Evolutionary conservation across 208 protist species (phyloP), one percentile per base, ranked within the genome.

Genomic region (Acanthamoeba polyphaga): DNA sequence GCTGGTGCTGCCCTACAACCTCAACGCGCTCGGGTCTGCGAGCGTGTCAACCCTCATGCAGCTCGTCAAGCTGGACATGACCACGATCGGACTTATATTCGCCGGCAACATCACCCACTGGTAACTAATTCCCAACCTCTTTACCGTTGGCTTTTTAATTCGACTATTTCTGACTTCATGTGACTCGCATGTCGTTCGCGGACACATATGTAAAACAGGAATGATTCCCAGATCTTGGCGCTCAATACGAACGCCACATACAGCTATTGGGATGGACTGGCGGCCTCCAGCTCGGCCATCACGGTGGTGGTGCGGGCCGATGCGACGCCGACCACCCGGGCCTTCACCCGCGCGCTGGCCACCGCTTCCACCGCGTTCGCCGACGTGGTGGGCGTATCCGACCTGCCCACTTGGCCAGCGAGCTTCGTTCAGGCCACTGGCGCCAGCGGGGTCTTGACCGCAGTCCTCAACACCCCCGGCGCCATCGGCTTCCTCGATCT

Each of bases 21-120:
- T 88, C 27, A 46, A 64, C 53, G 46, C n/a, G 27, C 9, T 29
- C 13, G 51, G 51, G 60, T n/a, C 60, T 0, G 34, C 80, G 13
- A 46, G 27, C 80, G 53, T 58, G 32, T 58, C 43, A 0, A 46
- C 51, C 13, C 6, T 24, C 51, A 0, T 0, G 10, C 15, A 66
- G 34, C 22, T 88, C 51, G 17, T 88, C 13, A 43, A 10, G n/a
- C 34, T 88, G 8, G 51, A 88, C 13, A 5, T 88, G 29, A 5
- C 1, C 2, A 88, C 80, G 5, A 12, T 88, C 17, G 80, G 51
- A 6, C 24, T 15, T 13, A 88, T 88, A 12, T 88, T 88, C 29
- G 27, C n/a, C 10, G 80, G 80, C 53, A 64, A 34, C 29, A 88
- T 88, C 53, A 88, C 80, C 9, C 51, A 88, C n/a, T 88, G 80